A percentile compares a stretch with the other conserved stretches of the same genome.
These are phyloP conservation scores for Colletotrichum sp. DNA, from an alignment of 2,329 filamentous ascomycete genomes.

Conservation along the genomic window DNA sequence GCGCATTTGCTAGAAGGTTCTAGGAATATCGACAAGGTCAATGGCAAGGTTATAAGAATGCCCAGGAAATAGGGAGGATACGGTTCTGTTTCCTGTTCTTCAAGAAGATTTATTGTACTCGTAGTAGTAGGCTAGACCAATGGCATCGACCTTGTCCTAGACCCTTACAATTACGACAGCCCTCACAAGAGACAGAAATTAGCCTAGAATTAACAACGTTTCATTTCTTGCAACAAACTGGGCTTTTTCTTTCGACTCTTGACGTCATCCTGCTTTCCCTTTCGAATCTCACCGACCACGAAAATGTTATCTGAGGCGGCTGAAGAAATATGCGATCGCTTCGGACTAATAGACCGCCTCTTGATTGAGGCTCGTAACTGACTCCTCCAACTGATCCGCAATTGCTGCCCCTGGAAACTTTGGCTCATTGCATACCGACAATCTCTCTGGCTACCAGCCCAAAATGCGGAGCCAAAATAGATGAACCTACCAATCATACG, in stretches of 20 bases:
- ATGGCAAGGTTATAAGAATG: too few species aligned
- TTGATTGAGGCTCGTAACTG: neutral
- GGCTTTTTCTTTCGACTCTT: neutral
- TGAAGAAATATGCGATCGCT: neutral
- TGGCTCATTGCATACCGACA: neutral
- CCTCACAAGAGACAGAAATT: neutral
- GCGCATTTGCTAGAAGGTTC: too few species aligned
- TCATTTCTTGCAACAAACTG: neutral
- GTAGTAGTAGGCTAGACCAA: too few species aligned
- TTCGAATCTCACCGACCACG: accelerated
- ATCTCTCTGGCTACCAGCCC: neutral
- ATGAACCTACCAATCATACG: neutral
- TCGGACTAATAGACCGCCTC: neutral
- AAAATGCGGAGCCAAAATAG: neutral
- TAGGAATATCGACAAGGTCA: too few species aligned
- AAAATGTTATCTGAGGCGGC: neutral
- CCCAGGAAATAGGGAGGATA: too few species aligned
- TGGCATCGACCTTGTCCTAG: too few species aligned
- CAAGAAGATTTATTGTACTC: too few species aligned
- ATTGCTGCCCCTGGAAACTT: neutral
- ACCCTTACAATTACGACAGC: too few species aligned
- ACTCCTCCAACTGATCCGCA: neutral
- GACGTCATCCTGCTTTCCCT: neutral
- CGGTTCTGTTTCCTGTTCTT: too few species aligned
- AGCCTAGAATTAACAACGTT: neutral